Conservation (phyloP, 116 monocot species). For the Trichopus zeylanicus region DNA sequence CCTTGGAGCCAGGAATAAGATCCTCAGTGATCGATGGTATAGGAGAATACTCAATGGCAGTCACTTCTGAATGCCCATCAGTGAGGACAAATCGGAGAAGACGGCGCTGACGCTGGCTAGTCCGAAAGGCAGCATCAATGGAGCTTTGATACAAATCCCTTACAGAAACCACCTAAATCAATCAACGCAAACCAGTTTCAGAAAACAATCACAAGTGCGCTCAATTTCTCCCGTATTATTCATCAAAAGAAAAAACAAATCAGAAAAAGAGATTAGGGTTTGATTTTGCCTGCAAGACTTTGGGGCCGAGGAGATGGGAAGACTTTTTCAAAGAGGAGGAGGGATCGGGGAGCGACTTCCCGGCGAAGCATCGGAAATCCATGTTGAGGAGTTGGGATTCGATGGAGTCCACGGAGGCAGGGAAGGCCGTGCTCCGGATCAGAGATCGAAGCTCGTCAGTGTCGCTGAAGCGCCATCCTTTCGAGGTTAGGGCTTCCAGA, state of each 20-base stretch:
- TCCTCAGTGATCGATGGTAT: slow-evolving; percentile 55
- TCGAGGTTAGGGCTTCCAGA: slow-evolving; percentile 41
- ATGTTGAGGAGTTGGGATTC: slow-evolving; percentile 64
- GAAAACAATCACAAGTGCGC: no score
- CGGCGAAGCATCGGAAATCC: slow-evolving; percentile 75
- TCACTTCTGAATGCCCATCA: slow-evolving; percentile 65
- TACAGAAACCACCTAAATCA: slow-evolving; percentile 56
- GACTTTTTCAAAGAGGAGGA: slow-evolving; percentile 43
- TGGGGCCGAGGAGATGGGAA: slow-evolving; percentile 59
- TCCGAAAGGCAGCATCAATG: slow-evolving; percentile 54
- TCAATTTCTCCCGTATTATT: no score
- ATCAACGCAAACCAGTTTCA: not conserved
- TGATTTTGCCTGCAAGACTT: slow-evolving; percentile 57
- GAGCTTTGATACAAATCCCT: slow-evolving; percentile 68
- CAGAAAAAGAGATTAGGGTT: not conserved
- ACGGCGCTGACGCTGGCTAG: slow-evolving; percentile 26
- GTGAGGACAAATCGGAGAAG: slow-evolving; percentile 79
- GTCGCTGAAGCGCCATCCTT: slow-evolving; percentile 68
- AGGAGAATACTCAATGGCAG: slow-evolving; percentile 64
- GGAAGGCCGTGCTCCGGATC: slow-evolving; percentile 4
- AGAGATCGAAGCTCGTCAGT: slow-evolving; percentile 26
- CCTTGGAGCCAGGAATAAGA: slow-evolving; percentile 87
- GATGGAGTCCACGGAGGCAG: slow-evolving; percentile 17
- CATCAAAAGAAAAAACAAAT: not conserved
- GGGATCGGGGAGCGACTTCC: slow-evolving; percentile 64